Evolutionary conservation across 208 protist species (phyloP), one percentile per base, ranked within the genome.

Genomic region (Strigomonas culicis): DNA sequence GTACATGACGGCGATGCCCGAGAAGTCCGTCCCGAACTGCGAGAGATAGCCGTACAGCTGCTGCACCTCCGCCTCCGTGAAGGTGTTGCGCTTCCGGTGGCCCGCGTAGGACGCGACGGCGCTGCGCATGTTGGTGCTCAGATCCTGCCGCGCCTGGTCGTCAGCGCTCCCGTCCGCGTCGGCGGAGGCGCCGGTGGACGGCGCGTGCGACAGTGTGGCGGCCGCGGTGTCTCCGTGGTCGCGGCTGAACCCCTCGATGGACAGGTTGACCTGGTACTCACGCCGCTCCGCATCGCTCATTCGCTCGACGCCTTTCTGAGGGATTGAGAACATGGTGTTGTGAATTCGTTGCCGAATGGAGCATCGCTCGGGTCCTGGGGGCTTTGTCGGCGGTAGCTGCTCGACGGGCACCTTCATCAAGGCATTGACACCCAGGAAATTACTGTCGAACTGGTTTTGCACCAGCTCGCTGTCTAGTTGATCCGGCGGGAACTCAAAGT

Each of bases 1-100:
- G 68, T 90, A 92, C 46, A 95, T 68, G 6, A 93, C 70, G 10
- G 86, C 76, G 46, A 97, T 94, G 43, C 85, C 81, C 36, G 75
- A 80, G 59, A 97, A 97, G 75, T 97, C 88, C 0, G 88, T 93
- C 50, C 92, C 92, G 74, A 84, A 95, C 70, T 96, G 86, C 24
- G 82, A 88, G 46, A 97, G 85, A 10, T 76, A 79, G 53, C 77
- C 66, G 66, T 92, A 97, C 65, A 97, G 95, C 44, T 70, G 70
- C 15, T 66, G 61, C 8, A 91, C 63, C 49, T 97, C 90, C 17
- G 75, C 83, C 27, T 91, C 81, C 27, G 69, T 92, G 86, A 87
- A 96, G 44, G 85, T 82, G 27, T 79, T 71, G 22, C 81, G 68
- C 31, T 75, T 62, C 3, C 61, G 68, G 28, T 63, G 59, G 17